Percentiles rank a stretch among this genome's conserved stretches.
Evolutionary conservation across 139 green algal species (phyloP).

Genomic region (Prasinococcaceae sp.): DNA sequence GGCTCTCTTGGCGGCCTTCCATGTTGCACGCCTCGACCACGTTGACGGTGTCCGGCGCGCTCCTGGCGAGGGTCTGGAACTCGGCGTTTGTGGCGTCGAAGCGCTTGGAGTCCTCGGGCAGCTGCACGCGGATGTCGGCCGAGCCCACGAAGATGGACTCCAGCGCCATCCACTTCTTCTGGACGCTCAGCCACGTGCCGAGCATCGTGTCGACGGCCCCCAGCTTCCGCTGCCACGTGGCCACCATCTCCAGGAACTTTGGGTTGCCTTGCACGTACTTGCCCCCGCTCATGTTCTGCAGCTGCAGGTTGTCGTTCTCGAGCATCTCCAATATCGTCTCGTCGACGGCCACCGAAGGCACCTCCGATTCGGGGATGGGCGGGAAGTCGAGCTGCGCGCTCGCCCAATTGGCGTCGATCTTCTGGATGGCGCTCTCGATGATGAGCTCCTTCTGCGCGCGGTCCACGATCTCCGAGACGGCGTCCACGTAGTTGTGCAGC

Average conservation of each 20-base stretch:
- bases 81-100: conserved; percentile 72
- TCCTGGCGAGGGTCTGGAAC: conserved; percentile 45
- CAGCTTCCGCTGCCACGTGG: conserved; percentile 72
- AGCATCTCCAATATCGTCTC: conserved; percentile 57
- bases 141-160: conserved; percentile 77
- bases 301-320: conserved; percentile 72
- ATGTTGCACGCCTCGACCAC: conserved; percentile 78
- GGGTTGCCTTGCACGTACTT: conserved; percentile 74
- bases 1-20: conserved; percentile 64
- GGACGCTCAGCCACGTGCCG: conserved; percentile 61
- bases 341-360: conserved; percentile 38
- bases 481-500: conserved; percentile 74
- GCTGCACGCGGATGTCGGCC: conserved; percentile 76
- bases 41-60: conserved; percentile 55
- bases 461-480: conserved; percentile 75
- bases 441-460: conserved; percentile 74
- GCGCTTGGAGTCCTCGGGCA: conserved; percentile 71
- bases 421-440: conserved; percentile 67
- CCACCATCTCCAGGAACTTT: conserved; percentile 67
- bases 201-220: conserved; percentile 63
- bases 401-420: conserved; percentile 73
- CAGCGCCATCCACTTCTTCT: conserved; percentile 81
- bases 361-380: conserved; percentile 36
- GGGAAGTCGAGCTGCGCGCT: conserved; percentile 46
- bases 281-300: conserved; percentile 70